These are phyloP conservation scores for Candida gorgasii DNA, from an alignment of 805 yeast species.

Conservation along the genomic window DNA sequence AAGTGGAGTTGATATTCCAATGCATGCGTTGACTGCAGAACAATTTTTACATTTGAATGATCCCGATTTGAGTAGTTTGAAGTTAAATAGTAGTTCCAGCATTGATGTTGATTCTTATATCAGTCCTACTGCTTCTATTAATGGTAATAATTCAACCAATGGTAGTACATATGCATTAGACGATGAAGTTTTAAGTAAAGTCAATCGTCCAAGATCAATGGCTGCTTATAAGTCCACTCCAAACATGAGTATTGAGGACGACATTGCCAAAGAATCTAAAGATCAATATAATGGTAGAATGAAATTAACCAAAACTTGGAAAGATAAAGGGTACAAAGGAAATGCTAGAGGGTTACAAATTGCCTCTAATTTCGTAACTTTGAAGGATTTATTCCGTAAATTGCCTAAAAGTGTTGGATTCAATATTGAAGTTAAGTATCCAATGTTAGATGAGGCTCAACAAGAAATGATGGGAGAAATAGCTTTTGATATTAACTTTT, in stretches of 20 bases:
- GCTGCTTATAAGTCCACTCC: slow-evolving; percentile 38
- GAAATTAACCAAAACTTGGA: slow-evolving; percentile 87
- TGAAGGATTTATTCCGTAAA: slow-evolving; percentile 78
- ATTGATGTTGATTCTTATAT: slow-evolving; percentile 2
- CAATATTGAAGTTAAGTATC: slow-evolving; percentile 92
- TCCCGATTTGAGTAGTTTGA: slow-evolving; percentile 11
- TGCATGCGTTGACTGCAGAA: slow-evolving; percentile 88
- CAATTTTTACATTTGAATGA: slow-evolving; percentile 70
- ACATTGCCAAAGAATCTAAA: slow-evolving; percentile 38
- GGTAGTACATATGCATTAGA: slow-evolving; percentile 29
- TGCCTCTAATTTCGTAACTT: slow-evolving; percentile 88
- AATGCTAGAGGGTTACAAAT: slow-evolving; percentile 85
- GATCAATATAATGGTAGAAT: slow-evolving; percentile 58
- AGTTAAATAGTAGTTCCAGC: slow-evolving; percentile 7
- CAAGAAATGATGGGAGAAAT: slow-evolving; percentile 84
- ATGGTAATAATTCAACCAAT: not conserved
- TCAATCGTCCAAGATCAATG: slow-evolving; percentile 40
- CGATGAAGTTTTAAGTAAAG: slow-evolving; percentile 35
- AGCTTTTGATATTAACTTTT: slow-evolving; percentile 78
- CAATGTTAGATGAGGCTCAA: slow-evolving; percentile 92
- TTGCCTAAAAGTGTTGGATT: slow-evolving; percentile 86
- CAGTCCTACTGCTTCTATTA: not conserved
- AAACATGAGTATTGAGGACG: slow-evolving; percentile 28
- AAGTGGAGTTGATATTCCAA: slow-evolving; percentile 93
- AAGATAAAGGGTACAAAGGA: slow-evolving; percentile 86